Percentiles rank a stretch among this genome's conserved stretches.
Evolutionary conservation across 2,329 filamentous ascomycete genomes (phyloP).

Genomic region (Arthrobotrys sinensis): DNA sequence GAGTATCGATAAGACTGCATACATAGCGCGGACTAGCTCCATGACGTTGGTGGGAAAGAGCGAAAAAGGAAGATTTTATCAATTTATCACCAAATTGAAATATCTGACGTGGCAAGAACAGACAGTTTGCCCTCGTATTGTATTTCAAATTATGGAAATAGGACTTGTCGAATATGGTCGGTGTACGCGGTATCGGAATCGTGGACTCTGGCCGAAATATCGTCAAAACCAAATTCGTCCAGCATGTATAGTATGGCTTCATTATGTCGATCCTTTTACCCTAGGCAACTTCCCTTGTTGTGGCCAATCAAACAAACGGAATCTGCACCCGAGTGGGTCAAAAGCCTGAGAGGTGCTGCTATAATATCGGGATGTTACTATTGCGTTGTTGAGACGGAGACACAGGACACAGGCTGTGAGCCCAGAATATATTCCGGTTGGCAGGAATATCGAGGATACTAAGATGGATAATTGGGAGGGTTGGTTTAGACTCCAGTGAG

Average conservation of each 20-base stretch:
- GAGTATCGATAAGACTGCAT: too few species aligned
- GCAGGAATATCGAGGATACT: neutral
- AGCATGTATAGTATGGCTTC: slow-evolving; percentile 10
- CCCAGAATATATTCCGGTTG: neutral
- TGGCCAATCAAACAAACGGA: slow-evolving; percentile 19
- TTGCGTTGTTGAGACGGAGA: slow-evolving; percentile 15
- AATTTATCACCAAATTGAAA: neutral
- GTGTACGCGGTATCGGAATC: neutral
- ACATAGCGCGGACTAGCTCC: too few species aligned
- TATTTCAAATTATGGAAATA: slow-evolving; percentile 4
- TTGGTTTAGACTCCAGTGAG: too few species aligned
- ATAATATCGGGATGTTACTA: slow-evolving; percentile 17
- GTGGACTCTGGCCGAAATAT: slow-evolving; percentile 11
- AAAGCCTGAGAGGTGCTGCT: slow-evolving; percentile 13
- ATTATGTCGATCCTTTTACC: slow-evolving; percentile 32
- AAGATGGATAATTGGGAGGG: too few species aligned
- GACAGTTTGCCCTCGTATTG: neutral
- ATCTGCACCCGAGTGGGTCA: slow-evolving; percentile 17
- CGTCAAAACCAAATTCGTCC: slow-evolving; percentile 3
- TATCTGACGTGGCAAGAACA: neutral
- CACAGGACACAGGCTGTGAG: neutral
- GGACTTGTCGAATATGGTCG: neutral
- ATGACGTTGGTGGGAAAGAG: too few species aligned
- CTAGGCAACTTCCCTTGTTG: slow-evolving; percentile 26
- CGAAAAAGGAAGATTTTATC: too few species aligned